Percentiles rank a stretch among this genome's conserved stretches.
Evolutionary conservation across 345 rosid species (phyloP).

Genomic region (Arabidopsis arenosa): DNA sequence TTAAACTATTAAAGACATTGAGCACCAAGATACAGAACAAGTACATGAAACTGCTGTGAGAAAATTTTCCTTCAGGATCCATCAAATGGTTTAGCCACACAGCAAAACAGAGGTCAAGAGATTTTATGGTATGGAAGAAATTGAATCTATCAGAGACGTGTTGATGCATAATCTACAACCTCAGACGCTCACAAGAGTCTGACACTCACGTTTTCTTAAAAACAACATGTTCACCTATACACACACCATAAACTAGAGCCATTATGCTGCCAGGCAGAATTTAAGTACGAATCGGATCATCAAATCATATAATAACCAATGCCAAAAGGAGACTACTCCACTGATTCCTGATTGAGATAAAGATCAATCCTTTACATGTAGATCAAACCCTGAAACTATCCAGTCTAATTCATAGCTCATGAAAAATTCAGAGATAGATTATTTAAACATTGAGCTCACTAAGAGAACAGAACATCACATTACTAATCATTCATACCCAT

Average conservation of each 20-base stretch:
- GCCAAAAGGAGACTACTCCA: not conserved
- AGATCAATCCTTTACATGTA: not conserved
- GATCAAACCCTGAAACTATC: not conserved
- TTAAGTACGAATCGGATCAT: not conserved
- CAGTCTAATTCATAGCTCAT: not conserved
- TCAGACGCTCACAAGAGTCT: not conserved
- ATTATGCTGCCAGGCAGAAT: not conserved
- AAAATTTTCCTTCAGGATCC: not conserved
- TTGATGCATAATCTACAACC: not conserved
- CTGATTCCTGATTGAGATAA: not conserved
- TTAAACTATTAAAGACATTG: not conserved
- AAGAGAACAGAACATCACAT: not conserved
- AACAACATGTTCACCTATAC: too few species aligned
- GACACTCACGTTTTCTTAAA: not conserved
- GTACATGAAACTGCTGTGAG: not conserved
- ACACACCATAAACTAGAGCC: not conserved
- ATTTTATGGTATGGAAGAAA: not conserved
- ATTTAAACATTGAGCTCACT: not conserved
- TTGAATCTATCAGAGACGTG: not conserved
- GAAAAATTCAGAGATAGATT: not conserved
- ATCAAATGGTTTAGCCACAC: not conserved
- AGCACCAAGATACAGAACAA: not conserved
- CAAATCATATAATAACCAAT: constrained; percentile 9
- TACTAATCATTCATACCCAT: constrained; percentile 1
- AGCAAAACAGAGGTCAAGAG: not conserved